A percentile compares a stretch with the other conserved stretches of the same genome.
These are phyloP conservation scores for Pugionium dolabratum DNA, from an alignment of 345 rosid genomes.

Conservation along the genomic window DNA sequence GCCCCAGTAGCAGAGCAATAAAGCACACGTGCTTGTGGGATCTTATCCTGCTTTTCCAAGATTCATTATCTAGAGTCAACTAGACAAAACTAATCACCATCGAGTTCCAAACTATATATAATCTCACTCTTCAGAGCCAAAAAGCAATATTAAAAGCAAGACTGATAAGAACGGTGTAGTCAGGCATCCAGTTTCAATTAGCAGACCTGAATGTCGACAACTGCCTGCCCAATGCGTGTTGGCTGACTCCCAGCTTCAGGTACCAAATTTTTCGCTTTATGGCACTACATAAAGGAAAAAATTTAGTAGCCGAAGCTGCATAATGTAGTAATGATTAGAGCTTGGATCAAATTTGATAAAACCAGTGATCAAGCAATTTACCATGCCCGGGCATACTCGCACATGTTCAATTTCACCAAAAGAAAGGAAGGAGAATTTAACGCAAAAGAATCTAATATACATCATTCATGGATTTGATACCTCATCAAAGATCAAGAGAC, in stretches of 20 bases:
- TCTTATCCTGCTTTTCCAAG: slow-evolving; percentile 71
- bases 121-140: slow-evolving; percentile 13
- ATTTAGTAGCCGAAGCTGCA: slow-evolving; percentile 41
- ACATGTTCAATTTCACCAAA: no score
- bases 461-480: slow-evolving; percentile 44
- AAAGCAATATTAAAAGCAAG: slow-evolving; percentile 3
- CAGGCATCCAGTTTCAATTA: slow-evolving; percentile 33
- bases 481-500: slow-evolving; percentile 94
- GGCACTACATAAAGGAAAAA: slow-evolving; percentile 68
- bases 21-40: slow-evolving; percentile 91
- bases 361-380: neutral
- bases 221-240: slow-evolving; percentile 97
- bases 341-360: slow-evolving; percentile 5
- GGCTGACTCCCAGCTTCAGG: slow-evolving; percentile 99
- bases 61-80: slow-evolving; percentile 35
- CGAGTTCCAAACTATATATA: slow-evolving; percentile 13
- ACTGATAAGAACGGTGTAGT: slow-evolving; percentile 10
- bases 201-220: slow-evolving; percentile 92
- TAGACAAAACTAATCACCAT: slow-evolving; percentile 22
- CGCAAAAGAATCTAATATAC: slow-evolving; percentile 22
- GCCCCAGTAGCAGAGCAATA: slow-evolving; percentile 99
- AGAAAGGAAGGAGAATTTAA: neutral
- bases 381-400: no score
- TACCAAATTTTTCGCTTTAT: slow-evolving; percentile 96
- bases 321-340: slow-evolving; percentile 29